A percentile compares a stretch with the other conserved stretches of the same genome.
These are phyloP conservation scores for Diaporthe sp. DNA, from an alignment of 2,329 filamentous ascomycete species.

Conservation along the genomic window DNA sequence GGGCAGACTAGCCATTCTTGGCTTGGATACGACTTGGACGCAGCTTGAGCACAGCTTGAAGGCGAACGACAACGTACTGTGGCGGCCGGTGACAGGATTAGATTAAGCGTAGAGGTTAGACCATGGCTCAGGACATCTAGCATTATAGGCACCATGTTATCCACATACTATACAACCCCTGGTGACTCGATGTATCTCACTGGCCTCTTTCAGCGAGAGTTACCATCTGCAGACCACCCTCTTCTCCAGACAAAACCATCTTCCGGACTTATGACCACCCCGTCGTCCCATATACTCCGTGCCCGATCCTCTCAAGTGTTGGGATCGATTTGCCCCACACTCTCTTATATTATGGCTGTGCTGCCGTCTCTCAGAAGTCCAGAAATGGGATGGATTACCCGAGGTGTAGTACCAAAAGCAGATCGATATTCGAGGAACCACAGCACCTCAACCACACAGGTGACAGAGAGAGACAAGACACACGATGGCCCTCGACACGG, in stretches of 20 bases:
- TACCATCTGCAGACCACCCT: background rate
- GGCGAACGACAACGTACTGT: background rate
- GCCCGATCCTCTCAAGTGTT: background rate
- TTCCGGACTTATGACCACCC: background rate
- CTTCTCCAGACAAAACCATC: background rate
- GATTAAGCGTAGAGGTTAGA: too few relatives aligned
- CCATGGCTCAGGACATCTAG: background rate
- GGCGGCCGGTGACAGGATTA: background rate
- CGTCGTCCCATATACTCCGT: conserved; percentile 8
- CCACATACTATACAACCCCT: background rate
- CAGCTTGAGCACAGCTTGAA: background rate
- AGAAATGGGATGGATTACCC: background rate
- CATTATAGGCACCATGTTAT: too few relatives aligned
- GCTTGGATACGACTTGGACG: background rate
- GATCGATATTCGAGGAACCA: background rate
- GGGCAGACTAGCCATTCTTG: background rate
- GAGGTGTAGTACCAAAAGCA: background rate
- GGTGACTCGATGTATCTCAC: background rate
- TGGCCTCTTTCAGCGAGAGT: background rate
- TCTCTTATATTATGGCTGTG: background rate
- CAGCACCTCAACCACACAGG: background rate
- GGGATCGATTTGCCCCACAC: background rate
- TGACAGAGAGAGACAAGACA: background rate
- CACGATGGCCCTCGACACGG: background rate
- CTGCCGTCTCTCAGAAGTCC: background rate